A percentile compares a stretch with the other conserved stretches of the same genome.
Evolutionary conservation across 1,284 basidiomycete genomes (phyloP).

Genomic region (Pseudozyma tsukubaensis): DNA sequence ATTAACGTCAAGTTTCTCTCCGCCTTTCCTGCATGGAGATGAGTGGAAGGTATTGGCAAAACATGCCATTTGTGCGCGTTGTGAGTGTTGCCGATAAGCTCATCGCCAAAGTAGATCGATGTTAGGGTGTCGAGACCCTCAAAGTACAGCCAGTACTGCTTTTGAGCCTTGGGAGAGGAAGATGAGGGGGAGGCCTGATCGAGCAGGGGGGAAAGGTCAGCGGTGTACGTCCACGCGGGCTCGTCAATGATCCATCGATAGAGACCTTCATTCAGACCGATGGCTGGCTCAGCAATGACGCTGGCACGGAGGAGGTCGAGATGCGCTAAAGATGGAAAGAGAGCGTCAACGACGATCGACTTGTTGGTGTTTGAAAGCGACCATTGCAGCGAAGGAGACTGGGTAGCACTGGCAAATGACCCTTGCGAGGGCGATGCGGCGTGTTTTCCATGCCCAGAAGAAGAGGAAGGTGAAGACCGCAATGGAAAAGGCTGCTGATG

Average conservation of each 20-base stretch:
- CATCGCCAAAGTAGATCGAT: slow-evolving; percentile 73
- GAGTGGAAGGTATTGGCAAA: slow-evolving; percentile 69
- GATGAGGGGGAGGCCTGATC: slow-evolving; percentile 22
- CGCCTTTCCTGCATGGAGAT: not conserved
- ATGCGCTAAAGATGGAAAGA: slow-evolving; percentile 74
- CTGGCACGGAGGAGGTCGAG: slow-evolving; percentile 74
- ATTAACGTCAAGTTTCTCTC: slow-evolving; percentile 42
- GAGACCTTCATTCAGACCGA: slow-evolving; percentile 75
- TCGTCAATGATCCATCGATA: slow-evolving; percentile 75
- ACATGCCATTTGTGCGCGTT: slow-evolving; percentile 75
- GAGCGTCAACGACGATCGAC: slow-evolving; percentile 73
- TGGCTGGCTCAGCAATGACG: slow-evolving; percentile 74
- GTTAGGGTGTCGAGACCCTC: slow-evolving; percentile 76
- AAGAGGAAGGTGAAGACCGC: not conserved
- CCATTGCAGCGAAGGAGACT: slow-evolving; percentile 68
- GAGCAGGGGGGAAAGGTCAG: slow-evolving; percentile 72
- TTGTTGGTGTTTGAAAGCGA: slow-evolving; percentile 74
- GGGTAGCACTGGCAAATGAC: not conserved
- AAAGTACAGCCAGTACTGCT: slow-evolving; percentile 73
- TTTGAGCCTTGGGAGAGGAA: slow-evolving; percentile 1
- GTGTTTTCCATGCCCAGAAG: too few species aligned
- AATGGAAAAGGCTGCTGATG: slow-evolving; percentile 31
- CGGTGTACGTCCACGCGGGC: slow-evolving; percentile 75
- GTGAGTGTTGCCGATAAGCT: slow-evolving; percentile 74
- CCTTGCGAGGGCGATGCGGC: not conserved